Base-by-base conservation (phyloP, 371 early-diverging fungal species). In the Circinella umbellata region DNA sequence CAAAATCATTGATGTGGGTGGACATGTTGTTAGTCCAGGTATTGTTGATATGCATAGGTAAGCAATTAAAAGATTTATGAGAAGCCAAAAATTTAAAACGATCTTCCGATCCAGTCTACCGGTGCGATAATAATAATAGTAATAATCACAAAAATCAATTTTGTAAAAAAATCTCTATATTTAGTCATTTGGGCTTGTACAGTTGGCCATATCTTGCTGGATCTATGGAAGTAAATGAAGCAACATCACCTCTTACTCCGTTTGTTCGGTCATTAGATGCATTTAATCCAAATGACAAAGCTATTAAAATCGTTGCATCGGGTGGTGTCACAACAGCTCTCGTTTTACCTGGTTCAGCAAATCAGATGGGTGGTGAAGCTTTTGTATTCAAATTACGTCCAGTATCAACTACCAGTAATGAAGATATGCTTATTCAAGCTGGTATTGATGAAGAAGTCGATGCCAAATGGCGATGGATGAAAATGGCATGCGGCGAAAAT, bases 401-500 rank as follows among this genome's bases (percentile, higher is more conserved):
- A 15, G 78, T 85, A 4, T 69, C 76, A 53, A 88, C 84, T 4
- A 74, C 86, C 48, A 80, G 82, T 64, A 87, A 79, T 39, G 90
- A 89, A 38, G 90, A 90, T 57, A 89, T 92, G 90, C 71, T 86
- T 17, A 80, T 91, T 35, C 81, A 90, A 72, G 77, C 86, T 47
- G 86, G 83, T 55, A 70, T 80, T 51, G 76, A 79, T 57, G 74
- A 67, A 36, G 42, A 54, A 13, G 55, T 61, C 3, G 74, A 74
- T 18, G 57, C 68, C 15, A 71, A 73, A 55, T 90, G 91, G 90
- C 75, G 92, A 38, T 93, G 84, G 77, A 88, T 91, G 88, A 93
- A 93, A 76, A 89, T 90, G 88, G 93, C 94, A 11, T 92, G 90
- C 62, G 94, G 94, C 35, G 94, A 93, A 76, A 93, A 92, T 80